A percentile compares a stretch with the other conserved stretches of the same genome.
These are phyloP conservation scores for Talaromyces thailandensis DNA, from an alignment of 495 filamentous ascomycete species.

Conservation along the genomic window DNA sequence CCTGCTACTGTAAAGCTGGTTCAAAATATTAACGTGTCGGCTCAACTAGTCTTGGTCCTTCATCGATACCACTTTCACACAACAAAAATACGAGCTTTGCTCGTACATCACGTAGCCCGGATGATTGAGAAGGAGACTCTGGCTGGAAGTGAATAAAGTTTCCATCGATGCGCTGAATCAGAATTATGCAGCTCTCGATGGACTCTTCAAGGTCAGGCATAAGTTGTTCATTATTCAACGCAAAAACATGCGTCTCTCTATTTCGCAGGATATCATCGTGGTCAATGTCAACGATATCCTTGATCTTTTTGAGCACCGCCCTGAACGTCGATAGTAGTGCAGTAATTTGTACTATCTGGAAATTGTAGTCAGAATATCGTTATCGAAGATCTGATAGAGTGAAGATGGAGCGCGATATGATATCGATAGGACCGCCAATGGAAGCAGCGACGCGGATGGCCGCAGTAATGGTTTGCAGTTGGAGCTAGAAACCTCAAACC, in stretches of 20 bases:
- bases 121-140: not conserved
- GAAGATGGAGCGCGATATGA: not conserved
- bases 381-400: not conserved
- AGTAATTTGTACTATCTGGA: slow-evolving; percentile 7
- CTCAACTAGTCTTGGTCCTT: slow-evolving; percentile 5
- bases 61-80: not conserved
- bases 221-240: slow-evolving; percentile 2
- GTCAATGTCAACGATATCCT: slow-evolving; percentile 6
- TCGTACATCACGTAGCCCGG: not conserved
- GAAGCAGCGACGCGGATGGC: not conserved
- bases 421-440: not conserved
- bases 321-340: slow-evolving; percentile 11
- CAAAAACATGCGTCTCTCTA: not conserved
- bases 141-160: slow-evolving; percentile 3
- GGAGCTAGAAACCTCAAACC: no score
- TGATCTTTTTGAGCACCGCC: slow-evolving; percentile 13
- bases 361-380: not conserved
- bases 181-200: slow-evolving; percentile 8
- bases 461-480: no score
- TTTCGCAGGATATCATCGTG: not conserved
- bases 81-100: slow-evolving; percentile 7
- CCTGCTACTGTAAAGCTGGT: slow-evolving; percentile 12
- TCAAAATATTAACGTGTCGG: slow-evolving; percentile 12
- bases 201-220: slow-evolving; percentile 8
- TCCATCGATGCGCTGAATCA: slow-evolving; percentile 8